phyloP scores from a whole-genome alignment of 2,329 filamentous ascomycete species.

The Nannizziopsis barbatae region DNA sequence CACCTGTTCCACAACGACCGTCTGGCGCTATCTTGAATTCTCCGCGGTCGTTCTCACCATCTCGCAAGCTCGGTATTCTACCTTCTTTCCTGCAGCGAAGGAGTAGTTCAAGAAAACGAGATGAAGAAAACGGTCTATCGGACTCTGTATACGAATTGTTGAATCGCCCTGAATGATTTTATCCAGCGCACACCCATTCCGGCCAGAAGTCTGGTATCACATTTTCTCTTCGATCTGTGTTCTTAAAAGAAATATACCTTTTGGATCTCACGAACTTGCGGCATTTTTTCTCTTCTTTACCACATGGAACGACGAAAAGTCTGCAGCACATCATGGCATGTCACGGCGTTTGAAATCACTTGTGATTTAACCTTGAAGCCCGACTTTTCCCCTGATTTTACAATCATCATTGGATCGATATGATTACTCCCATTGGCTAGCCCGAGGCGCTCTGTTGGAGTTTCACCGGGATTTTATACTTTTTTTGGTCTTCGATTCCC shows the following conservation, averaged over 20 bases:
- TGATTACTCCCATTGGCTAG: background rate
- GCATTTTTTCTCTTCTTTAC: background rate
- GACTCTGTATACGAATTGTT: conserved; percentile 32
- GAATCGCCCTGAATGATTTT: conserved; percentile 10
- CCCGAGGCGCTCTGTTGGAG: conserved; percentile 4
- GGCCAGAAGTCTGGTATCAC: background rate
- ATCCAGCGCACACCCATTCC: background rate
- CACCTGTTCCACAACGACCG: conserved; percentile 18
- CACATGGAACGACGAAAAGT: background rate
- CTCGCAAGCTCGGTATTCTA: conserved; percentile 26
- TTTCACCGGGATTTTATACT: background rate
- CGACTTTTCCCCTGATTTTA: no score
- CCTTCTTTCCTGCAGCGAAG: conserved; percentile 29
- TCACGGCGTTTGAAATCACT: conserved; percentile 1
- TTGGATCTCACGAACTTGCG: conserved; percentile 4
- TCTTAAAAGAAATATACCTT: background rate
- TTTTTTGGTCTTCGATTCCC: background rate
- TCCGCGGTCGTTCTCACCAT: conserved; percentile 23
- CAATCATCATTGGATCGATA: background rate
- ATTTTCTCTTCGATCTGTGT: no score
- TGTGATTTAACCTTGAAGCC: conserved; percentile 1
- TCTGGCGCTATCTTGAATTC: conserved; percentile 11
- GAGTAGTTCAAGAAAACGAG: conserved; percentile 31
- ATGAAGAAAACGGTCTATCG: conserved; percentile 27
- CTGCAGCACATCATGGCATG: conserved; percentile 2